Percentiles rank a stretch among this genome's conserved stretches.
Conservation (phyloP, 441 rosid genomes). For the Erodium texanum region DNA sequence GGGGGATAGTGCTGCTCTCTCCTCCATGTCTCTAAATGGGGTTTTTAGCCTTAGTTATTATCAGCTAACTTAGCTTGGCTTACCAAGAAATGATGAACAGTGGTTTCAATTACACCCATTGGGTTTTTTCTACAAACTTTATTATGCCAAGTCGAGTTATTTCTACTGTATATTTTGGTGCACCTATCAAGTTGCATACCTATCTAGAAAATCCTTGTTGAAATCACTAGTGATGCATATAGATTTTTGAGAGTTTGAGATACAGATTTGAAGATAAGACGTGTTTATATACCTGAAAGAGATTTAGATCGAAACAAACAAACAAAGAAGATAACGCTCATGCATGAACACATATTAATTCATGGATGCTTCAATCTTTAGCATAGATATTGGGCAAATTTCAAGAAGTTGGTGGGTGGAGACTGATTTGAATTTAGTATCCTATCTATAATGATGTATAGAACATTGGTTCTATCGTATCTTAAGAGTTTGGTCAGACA, state of each 20-base stretch:
- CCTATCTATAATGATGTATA: conserved; percentile 20
- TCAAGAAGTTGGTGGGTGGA: neutral
- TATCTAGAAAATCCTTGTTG: no score
- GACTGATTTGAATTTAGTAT: neutral
- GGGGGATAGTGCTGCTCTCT: neutral
- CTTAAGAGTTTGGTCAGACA: conserved; percentile 27
- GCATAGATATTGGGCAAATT: neutral
- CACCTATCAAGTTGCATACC: no score
- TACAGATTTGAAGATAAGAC: no score
- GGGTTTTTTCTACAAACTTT: no score
- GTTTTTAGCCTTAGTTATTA: neutral
- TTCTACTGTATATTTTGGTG: no score
- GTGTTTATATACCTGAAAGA: no score
- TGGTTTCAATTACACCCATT: no score
- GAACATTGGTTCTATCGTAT: conserved; percentile 26
- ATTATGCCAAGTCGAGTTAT: no score
- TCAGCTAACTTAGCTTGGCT: neutral
- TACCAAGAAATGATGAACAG: neutral
- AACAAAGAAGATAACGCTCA: no score
- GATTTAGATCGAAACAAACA: neutral
- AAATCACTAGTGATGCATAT: no score
- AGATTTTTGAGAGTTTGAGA: no score
- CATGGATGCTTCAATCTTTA: neutral
- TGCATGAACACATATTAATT: neutral
- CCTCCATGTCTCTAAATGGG: neutral